These are phyloP conservation scores for Chalciporus piperatoides DNA, from an alignment of 1,284 basidiomycete genomes.

Conservation along the genomic window DNA sequence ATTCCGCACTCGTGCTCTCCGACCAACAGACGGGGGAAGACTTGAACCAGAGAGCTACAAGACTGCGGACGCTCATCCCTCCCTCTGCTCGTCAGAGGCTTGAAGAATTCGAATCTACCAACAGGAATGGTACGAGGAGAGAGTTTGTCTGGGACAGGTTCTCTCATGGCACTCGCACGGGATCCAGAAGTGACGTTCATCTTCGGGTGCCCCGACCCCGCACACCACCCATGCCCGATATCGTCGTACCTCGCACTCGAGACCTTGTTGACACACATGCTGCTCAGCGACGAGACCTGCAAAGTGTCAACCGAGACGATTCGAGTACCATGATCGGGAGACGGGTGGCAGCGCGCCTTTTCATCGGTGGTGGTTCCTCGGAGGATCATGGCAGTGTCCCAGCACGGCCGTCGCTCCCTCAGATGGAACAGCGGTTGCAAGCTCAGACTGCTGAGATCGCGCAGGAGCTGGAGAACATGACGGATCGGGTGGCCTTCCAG, in stretches of 20 bases:
- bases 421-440: conserved; percentile 29
- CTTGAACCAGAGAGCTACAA: conserved; percentile 25
- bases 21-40: conserved; percentile 27
- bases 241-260: conserved; percentile 21
- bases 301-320: conserved; percentile 33
- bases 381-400: conserved; percentile 17
- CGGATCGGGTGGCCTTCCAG: conserved; percentile 19
- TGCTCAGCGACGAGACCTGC: conserved; percentile 20
- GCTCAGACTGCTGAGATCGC: conserved; percentile 33
- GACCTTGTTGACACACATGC: conserved; percentile 14
- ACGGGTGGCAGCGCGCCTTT: conserved; percentile 46
- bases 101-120: conserved; percentile 29
- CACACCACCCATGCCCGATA: conserved; percentile 32
- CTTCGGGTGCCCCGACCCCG: conserved; percentile 19
- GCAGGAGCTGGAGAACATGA: conserved; percentile 34
- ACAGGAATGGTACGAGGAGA: conserved; percentile 12
- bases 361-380: conserved; percentile 28
- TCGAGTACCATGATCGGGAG: conserved; percentile 46
- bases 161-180: conserved; percentile 17
- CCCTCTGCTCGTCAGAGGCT: conserved; percentile 31
- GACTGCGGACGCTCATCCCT: conserved; percentile 29
- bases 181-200: conserved; percentile 14
- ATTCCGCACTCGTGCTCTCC: conserved; percentile 35
- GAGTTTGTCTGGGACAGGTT: conserved; percentile 23
- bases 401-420: conserved; percentile 21